These are phyloP conservation scores for Hanseniaspora taiwanica DNA, from an alignment of 805 yeast genomes.

Conservation along the genomic window DNA sequence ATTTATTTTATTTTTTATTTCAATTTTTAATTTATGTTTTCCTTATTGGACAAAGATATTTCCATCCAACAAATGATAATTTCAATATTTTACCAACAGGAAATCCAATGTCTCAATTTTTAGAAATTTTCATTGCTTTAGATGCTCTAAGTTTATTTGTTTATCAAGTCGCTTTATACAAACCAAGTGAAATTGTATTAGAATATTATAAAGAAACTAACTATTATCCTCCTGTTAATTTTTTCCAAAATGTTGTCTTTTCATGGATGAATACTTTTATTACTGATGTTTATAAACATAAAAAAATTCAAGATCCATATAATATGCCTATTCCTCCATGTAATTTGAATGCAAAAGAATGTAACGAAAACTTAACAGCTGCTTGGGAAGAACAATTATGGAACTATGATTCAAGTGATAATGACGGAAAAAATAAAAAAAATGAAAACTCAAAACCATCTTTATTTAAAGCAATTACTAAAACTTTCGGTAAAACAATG, in stretches of 20 bases:
- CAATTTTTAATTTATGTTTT: slow-evolving; percentile 12
- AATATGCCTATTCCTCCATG: slow-evolving; percentile 32
- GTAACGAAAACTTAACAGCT: slow-evolving; percentile 19
- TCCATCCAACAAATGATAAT: slow-evolving; percentile 10
- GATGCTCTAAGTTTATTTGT: slow-evolving; percentile 24
- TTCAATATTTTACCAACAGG: slow-evolving; percentile 11
- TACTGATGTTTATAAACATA: slow-evolving; percentile 25
- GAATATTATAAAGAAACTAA: slow-evolving; percentile 21
- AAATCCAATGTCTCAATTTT: slow-evolving; percentile 5
- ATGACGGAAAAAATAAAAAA: too few species aligned
- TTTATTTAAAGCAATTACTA: slow-evolving; percentile 24
- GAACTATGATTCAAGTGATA: too few species aligned
- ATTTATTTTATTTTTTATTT: slow-evolving; percentile 17
- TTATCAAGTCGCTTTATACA: slow-evolving; percentile 26
- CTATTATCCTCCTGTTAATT: slow-evolving; percentile 16
- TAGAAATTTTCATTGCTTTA: slow-evolving; percentile 20
- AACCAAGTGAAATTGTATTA: slow-evolving; percentile 28
- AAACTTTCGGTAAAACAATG: slow-evolving; percentile 27
- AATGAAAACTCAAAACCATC: slow-evolving; percentile 10
- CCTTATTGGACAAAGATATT: slow-evolving; percentile 16
- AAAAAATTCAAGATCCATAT: slow-evolving; percentile 27
- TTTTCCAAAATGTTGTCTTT: slow-evolving; percentile 29
- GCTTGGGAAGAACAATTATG: slow-evolving; percentile 27
- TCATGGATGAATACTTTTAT: slow-evolving; percentile 37
- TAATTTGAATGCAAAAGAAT: slow-evolving; percentile 23